Base-by-base conservation (phyloP, 306 rosid species). In the Fragaria vesca region DNA sequence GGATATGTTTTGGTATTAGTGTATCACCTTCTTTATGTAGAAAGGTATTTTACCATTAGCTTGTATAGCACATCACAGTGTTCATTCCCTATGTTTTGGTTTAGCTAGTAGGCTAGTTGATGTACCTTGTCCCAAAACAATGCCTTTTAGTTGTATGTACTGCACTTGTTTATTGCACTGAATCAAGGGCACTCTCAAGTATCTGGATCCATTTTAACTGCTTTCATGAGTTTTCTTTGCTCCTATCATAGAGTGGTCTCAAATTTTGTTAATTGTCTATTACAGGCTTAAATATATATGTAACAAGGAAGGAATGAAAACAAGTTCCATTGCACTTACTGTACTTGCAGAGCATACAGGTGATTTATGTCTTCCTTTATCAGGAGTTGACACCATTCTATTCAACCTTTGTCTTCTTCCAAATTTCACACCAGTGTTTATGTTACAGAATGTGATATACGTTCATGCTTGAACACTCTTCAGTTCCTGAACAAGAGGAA, bases 381-480 rank as follows among this genome's bases (percentile, higher is more conserved):
- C 43, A 30, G 43, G 58, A 51, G 17, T 32, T 47, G 34, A 2
- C 43, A 20, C 32, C 20, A 36, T 73, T 73, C 46, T 73, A 57
- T 38, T 38, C 21, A 55, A 54, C 21, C 38, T 55, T 72, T 51
- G 48, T n/a, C 63, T 77, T 78, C 46, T 81, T 73, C 28, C 68
- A 72, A 13, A 15, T 15, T 78, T 79, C 63, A 79, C 63, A 76
- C 43, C 26, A 48, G 57, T 42, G 60, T 80, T 61, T 73, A 50
- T 57, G 45, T 83, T 79, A 57, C 97, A 94, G 98, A 87, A 87
- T 90, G 97, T 70, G 98, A 94, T 86, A 94, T 94, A 73, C 96
- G 98, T 76, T 94, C 97, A 72, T 92, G 98, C 89, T 90, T 94
- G 90, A 94, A 94, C 81, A 92, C 97, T 36, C 93, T 94, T 77